Conservation (phyloP, 2,329 filamentous ascomycete genomes). For the Penicillium sp. region DNA sequence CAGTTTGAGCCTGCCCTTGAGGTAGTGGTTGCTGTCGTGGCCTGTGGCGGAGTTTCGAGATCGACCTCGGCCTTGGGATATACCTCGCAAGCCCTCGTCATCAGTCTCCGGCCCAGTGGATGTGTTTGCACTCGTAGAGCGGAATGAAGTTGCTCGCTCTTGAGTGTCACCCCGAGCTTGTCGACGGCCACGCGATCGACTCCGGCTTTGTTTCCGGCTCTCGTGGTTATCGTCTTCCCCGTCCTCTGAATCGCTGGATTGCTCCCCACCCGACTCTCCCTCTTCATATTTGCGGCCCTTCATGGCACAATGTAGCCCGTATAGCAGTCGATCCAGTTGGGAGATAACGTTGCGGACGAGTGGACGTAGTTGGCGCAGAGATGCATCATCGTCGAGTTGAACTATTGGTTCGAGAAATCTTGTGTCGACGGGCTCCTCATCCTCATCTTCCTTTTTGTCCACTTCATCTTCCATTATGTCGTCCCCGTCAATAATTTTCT, state of each 20-base stretch:
- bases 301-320: constrained; percentile 65
- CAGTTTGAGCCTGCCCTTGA: constrained; percentile 34
- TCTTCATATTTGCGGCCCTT: constrained; percentile 45
- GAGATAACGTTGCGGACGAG: constrained; percentile 66
- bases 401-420: constrained; percentile 29
- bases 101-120: constrained; percentile 10
- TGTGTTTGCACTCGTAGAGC: constrained; percentile 8
- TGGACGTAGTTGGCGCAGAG: constrained; percentile 62
- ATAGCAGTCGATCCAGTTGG: constrained; percentile 66
- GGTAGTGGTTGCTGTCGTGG: constrained; percentile 5
- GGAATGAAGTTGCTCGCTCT: constrained; percentile 3
- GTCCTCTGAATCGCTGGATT: constrained; percentile 30
- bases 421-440: constrained; percentile 14
- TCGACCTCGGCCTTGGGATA: constrained; percentile 14
- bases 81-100: constrained; percentile 3
- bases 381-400: constrained; percentile 18
- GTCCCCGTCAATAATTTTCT: constrained; percentile 17
- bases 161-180: constrained; percentile 17
- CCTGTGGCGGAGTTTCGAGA: constrained; percentile 14
- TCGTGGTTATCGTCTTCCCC: constrained; percentile 7
- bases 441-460: constrained; percentile 13
- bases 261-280: constrained; percentile 31
- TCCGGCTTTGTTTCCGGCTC: constrained; percentile 13
- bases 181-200: constrained; percentile 27
- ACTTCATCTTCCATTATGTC: constrained; percentile 14